Base-by-base conservation (phyloP, 305 asterid genomes). In the Solanum hybrid region DNA sequence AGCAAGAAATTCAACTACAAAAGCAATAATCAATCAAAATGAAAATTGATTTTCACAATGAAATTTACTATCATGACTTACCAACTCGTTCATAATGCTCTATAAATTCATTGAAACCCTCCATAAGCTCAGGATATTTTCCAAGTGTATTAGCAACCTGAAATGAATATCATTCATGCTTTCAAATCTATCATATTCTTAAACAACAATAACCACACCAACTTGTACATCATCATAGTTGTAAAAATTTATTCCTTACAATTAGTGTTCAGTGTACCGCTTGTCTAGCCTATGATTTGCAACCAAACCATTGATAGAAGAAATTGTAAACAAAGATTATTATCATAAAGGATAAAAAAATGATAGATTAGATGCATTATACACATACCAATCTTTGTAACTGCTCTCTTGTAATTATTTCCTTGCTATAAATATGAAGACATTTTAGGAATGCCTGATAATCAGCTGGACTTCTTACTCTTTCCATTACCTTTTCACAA, bases 361-460 rank as follows among this genome's bases (percentile, higher is more conserved):
- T 56, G 26, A 38, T 8, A 27, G 27, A 11, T 89, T 86, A 37
- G 60, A 56, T 37, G 73, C 87, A 42, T 35, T 22, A 89, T 29
- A 77, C 69, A 88, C 94, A n/a, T 94, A 98, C 99, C 99, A 98
- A 91, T 91, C 95, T 91, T 93, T 92, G 96, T 87, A 98, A 91
- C 90, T 98, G 99, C 89, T 96, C 93, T 89, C 96, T 97, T 32
- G 98, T 96, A 87, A 98, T 98, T 92, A 95, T 97, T 93, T 97
- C 99, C 88, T 95, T 94, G 92, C 98, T 95, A 93, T 95, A 98
- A 90, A 97, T 93, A 93, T 96, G 95, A 90, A 98, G 99, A 92
- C 99, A 98, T 91, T 98, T 97, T 94, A 97, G 94, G 90, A 98
- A 98, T 80, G 96, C 96, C 91, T 98, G 99, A 94, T 95, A 98